Percentiles rank a stretch among this genome's conserved stretches.
phyloP scores from a whole-genome alignment of 2,329 filamentous ascomycete genomes.

The Ilyonectria sp. region DNA sequence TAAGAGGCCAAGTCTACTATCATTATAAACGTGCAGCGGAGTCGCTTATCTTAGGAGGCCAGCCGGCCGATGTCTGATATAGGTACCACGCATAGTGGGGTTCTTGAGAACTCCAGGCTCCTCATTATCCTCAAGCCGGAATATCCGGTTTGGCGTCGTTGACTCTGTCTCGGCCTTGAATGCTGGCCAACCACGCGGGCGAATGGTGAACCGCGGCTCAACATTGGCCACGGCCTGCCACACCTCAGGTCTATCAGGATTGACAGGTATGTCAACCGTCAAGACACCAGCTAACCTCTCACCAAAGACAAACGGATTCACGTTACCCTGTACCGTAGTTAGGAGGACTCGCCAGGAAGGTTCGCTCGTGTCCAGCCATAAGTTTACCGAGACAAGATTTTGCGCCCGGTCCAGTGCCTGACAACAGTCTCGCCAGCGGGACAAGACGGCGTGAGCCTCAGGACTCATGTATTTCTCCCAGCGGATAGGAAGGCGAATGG shows the following conservation, averaged over 20 bases:
- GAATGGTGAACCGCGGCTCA: not conserved
- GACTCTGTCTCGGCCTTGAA: not conserved
- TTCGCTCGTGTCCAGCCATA: constrained; percentile 2
- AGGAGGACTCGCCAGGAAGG: not conserved
- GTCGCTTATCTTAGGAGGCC: not conserved
- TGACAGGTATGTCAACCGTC: constrained; percentile 4
- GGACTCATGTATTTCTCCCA: not conserved
- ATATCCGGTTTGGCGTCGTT: not conserved
- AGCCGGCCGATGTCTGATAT: not conserved
- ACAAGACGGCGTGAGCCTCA: not conserved
- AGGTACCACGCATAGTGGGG: not conserved
- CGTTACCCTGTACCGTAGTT: constrained; percentile 6
- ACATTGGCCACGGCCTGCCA: not conserved
- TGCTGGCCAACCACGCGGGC: not conserved
- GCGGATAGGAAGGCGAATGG: constrained; percentile 1
- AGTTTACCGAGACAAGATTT: not conserved
- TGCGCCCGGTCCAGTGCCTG: not conserved
- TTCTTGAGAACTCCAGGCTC: not conserved
- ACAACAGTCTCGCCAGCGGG: not conserved
- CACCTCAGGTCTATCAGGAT: not conserved
- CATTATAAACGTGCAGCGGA: not conserved
- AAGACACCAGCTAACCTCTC: constrained; percentile 4
- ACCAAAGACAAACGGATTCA: not conserved
- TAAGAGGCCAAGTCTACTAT: not conserved
- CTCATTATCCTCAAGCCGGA: not conserved